Base-by-base conservation (phyloP, 1,284 basidiomycete genomes). In the Singerocomus inundabilis region DNA sequence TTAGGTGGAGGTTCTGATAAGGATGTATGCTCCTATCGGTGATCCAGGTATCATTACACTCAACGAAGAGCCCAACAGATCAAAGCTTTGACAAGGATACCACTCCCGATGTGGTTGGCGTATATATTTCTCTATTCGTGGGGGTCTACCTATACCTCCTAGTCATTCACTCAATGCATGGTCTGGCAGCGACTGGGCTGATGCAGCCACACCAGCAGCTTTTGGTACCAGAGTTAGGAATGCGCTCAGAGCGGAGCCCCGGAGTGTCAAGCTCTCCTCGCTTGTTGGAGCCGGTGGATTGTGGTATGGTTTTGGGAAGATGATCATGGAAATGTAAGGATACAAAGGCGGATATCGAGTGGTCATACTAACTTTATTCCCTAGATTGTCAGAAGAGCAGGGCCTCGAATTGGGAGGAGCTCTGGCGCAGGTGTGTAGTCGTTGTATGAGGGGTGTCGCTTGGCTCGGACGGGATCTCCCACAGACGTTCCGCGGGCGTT, bases 281-380 rank as follows among this genome's bases (percentile, higher is more conserved):
- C 79, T 93, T 4, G 91, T 95, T 4, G 93, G 93, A 6, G 82
- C 84, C n/a, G 89, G 88, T 7, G 89, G 91, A 4, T 72, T 84
- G 58, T 96, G 93, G 93, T 96, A 95, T 66, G 85, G 85, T 3
- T 93, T 93, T 66, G 93, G 93, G 12, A 82, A 84, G 62, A 82
- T 82, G 58, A 82, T 94, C 52, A 87, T 86, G 71, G 82, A 85
- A 46, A 78, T 94, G 91, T 91, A 30, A 40, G 47, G 5, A 12
- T 62, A 59, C 83, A 73, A 7, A 5, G 24, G 33, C 29, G 37
- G 15, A 35, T 24, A 24, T 49, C 11, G 3, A 6, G 15, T 8
- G 35, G 29, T 36, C 8, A 5, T 34, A 30, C 46, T 60, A 21
- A 55, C 16, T 46, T 34, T 31, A 11, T 33, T 46, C 38, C 33